Conservation (phyloP, 2,329 filamentous ascomycete genomes). For the Nemania bipapillata region DNA sequence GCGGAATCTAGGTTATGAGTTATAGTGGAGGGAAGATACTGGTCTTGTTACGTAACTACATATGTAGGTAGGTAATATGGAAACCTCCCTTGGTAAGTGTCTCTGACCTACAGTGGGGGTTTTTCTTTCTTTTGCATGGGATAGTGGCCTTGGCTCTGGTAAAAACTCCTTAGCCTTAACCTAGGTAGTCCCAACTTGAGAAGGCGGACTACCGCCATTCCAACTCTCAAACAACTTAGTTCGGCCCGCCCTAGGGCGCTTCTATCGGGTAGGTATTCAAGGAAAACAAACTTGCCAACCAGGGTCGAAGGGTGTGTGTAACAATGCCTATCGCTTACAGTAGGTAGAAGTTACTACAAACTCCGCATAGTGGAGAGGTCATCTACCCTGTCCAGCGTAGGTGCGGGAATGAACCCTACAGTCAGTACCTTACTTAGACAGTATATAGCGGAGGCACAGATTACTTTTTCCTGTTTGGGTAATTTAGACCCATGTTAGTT, state of each 20-base stretch:
- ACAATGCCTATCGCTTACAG: background rate
- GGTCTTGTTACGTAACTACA: too few relatives aligned
- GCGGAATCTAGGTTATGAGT: too few relatives aligned
- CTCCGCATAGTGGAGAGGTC: too few relatives aligned
- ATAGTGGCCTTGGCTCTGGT: background rate
- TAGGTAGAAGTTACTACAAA: background rate
- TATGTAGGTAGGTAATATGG: background rate
- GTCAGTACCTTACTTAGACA: too few relatives aligned
- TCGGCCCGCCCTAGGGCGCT: too few relatives aligned
- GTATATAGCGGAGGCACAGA: too few relatives aligned
- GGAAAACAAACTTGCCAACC: background rate
- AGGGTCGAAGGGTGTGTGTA: background rate
- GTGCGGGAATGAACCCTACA: too few relatives aligned
- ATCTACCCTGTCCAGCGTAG: too few relatives aligned
- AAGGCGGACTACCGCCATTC: background rate
- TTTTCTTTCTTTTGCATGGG: background rate
- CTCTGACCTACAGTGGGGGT: constrained; percentile 14
- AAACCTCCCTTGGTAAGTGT: too few relatives aligned
- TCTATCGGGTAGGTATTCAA: too few relatives aligned
- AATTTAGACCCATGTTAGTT: background rate
- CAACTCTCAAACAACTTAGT: too few relatives aligned
- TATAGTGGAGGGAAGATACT: too few relatives aligned
- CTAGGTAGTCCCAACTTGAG: background rate
- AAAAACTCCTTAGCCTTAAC: background rate
- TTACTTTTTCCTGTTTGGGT: background rate